Base-by-base conservation (phyloP, 2,329 filamentous ascomycete genomes). In the Phyllosticta ampelicida region DNA sequence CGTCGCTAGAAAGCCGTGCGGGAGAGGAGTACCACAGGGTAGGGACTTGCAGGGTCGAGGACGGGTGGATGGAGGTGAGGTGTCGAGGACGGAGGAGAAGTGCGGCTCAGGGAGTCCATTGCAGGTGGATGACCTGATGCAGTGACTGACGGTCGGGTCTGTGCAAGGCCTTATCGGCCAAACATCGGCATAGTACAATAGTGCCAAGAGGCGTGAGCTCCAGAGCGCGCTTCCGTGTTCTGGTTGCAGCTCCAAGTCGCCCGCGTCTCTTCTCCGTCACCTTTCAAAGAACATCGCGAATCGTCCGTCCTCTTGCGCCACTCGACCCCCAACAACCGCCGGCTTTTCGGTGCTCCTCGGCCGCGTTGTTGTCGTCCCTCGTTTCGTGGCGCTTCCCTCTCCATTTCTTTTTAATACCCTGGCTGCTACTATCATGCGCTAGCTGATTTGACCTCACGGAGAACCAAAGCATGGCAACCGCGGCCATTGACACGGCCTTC, bases 401-500 rank as follows among this genome's bases (percentile, higher is more conserved):
- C 23, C 58, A n/a, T 51, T 49, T 18, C 11, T 36, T 21, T 60
- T 60, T 55, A 23, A 51, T 60, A 52, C 18, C 18, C 19, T 18
- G 26, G 11, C 59, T 19, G 48, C 9, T 51, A 30, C 51, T 56
- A 58, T 51, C 54, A 58, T 58, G 56, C 51, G 56, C 52, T 58
- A 58, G 19, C 52, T 51, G 56, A 58, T 44, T 52, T 28, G 19
- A 21, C 48, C 26, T 26, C 28, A 58, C 48, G 20, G 44, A 16
- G 50, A 48, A 16, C 23, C 54, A n/a, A 62, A 74, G 60, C 64
- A 86, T 86, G 84, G 82, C 80, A 73, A 77, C 76, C 66, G 77
- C 77, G 62, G 76, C 73, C 63, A 74, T 90, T 67, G 87, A 92
- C 75, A 76, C 86, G 64, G 81, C 80, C 73, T 90, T 88, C 74